Evolutionary conservation across 768 basidiomycete species (phyloP), one percentile per base, ranked within the genome.

Genomic region (Russula earlei): DNA sequence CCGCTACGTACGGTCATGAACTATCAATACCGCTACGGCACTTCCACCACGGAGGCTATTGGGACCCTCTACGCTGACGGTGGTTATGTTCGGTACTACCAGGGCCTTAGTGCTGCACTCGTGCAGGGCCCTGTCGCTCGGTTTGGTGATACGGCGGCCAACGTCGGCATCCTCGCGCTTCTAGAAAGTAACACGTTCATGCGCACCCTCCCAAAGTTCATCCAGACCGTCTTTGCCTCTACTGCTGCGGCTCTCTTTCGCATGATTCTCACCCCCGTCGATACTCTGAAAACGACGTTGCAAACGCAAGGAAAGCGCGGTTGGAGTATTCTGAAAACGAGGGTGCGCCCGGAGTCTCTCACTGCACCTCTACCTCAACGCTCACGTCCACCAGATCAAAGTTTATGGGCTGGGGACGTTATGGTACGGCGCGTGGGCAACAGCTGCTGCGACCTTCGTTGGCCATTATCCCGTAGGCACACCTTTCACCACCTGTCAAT

Each of bases 1-100:
- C 92, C 91, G 5, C 70, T 95, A n/a, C 81, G 91, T n/a, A 96
- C 94, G 2, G 78, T 93, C 53, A 97, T 98, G 95, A 98, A 97
- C 74, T 96, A 89, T 67, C 91, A 93, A 71, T 92, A 93, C 68
- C 81, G 85, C 51, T 93, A 82, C 66, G 93, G 93, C n/a, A 85
- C 85, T 2, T 78, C 82, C 1, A 82, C 82, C 6, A 81, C 81
- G 0, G 70, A 77, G 37, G 84, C 88, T 12, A 79, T 77, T 54
- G 68, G 69, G 46, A 89, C 80, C 3, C 81, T 94, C 17, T 86
- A 86, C 67, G 70, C 69, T 2, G 86, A 92, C 56, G 91, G 92
- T 14, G 90, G 91, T 9, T 85, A 78, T 74, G 72, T 78, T 36
- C 79, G 94, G 41, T 96, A 87, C 69, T 98, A 96, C 69, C 84